These are phyloP conservation scores for Hibiscus trionum DNA, from an alignment of 345 rosid species.

Conservation along the genomic window DNA sequence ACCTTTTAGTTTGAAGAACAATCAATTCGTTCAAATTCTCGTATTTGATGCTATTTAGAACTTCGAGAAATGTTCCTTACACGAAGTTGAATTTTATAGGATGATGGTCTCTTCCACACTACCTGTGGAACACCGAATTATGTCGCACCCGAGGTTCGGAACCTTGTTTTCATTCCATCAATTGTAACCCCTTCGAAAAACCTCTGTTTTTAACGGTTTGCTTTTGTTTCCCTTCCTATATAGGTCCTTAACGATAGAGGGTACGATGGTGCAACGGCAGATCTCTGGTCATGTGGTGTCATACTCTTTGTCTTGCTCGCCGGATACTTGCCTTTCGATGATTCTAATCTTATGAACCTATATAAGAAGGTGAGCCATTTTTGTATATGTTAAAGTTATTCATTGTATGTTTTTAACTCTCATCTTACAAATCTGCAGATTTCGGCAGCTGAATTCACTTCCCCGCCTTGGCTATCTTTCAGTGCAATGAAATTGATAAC, in stretches of 20 bases:
- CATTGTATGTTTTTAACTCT: slow-evolving; percentile 14
- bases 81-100: slow-evolving; percentile 36
- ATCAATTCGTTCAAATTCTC: too few species aligned
- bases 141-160: slow-evolving; percentile 91
- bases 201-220: not conserved
- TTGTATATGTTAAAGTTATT: slow-evolving; percentile 7
- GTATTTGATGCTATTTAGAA: not conserved
- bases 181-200: not conserved
- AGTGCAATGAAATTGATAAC: slow-evolving; percentile 77
- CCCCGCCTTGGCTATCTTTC: slow-evolving; percentile 93
- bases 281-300: slow-evolving; percentile 97
- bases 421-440: slow-evolving; percentile 37
- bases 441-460: slow-evolving; percentile 87
- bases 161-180: slow-evolving; percentile 4
- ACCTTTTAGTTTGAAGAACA: too few species aligned
- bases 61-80: slow-evolving; percentile 14
- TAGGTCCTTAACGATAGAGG: slow-evolving; percentile 96
- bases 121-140: slow-evolving; percentile 97
- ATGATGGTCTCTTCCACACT: slow-evolving; percentile 95
- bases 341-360: slow-evolving; percentile 88
- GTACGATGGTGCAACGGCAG: slow-evolving; percentile 95
- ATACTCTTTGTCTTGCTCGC: slow-evolving; percentile 94
- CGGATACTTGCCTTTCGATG: slow-evolving; percentile 99
- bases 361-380: slow-evolving; percentile 87
- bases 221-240: slow-evolving; percentile 10